Base-by-base conservation (phyloP, 176 grass and related monocot genomes). In the Rhipidocladum racemiflorum region DNA sequence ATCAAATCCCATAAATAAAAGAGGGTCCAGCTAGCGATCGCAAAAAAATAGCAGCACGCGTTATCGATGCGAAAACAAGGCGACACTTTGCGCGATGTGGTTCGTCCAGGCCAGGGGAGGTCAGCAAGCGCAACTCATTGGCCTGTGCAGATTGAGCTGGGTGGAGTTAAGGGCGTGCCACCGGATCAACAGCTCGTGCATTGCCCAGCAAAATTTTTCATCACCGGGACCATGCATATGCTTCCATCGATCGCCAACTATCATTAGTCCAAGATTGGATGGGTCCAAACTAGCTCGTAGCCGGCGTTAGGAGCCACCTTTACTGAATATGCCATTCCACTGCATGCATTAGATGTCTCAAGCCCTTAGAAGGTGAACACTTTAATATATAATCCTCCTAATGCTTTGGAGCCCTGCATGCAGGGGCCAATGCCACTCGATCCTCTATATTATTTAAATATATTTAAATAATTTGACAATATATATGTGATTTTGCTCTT, bases 291-390 rank as follows among this genome's bases (percentile, higher is more conserved):
- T 36, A 74, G 57, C 18, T 54, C 36, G 76, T 49, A 77, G 64
- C 83, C 25, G 39, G 81, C 65, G 68, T 57, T 68, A 70, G 65
- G 65, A 81, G 34, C 32, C 35, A 57, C 32, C 77, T 79, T 80
- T 74, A 86, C 69, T 86, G 60, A 72, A 74, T 80, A 86, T 86
- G 76, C 46, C 84, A 65, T 81, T 86, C 60, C 84, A 67, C 77
- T 81, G 84, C 76, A 56, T 43, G 74, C 65, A 63, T 75, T n/a
- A 64, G 54, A 72, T 64, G 74, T 62, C 61, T 76, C 54, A 28
- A 76, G 35, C 21, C 54, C 20, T 18, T 24, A 18, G 36, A 57
- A 67, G n/a, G 45, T 24, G 42, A 61, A 50, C 69, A 74, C 56
- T 83, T 73, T 36, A n/a, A n/a, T n/a, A n/a, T n/a, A n/a, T n/a